These are phyloP conservation scores for Sinapis alba DNA, from an alignment of 441 rosid genomes.

Conservation along the genomic window DNA sequence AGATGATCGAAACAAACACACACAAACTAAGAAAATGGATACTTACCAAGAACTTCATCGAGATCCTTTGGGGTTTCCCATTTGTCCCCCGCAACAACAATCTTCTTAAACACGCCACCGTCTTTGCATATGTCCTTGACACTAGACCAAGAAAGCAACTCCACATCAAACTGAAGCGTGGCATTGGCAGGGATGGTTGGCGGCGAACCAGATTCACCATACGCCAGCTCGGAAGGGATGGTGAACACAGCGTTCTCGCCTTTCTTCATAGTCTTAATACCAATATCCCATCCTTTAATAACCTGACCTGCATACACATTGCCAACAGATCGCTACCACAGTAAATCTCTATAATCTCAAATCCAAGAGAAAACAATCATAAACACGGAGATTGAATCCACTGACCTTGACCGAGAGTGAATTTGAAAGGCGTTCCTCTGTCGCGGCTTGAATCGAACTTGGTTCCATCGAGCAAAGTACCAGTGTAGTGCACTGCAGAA, in stretches of 20 bases:
- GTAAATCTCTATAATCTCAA: neutral
- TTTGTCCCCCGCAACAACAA: slow-evolving; percentile 69
- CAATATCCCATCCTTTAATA: slow-evolving; percentile 95
- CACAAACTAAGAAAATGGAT: neutral
- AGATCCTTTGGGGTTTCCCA: slow-evolving; percentile 88
- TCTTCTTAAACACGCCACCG: slow-evolving; percentile 86
- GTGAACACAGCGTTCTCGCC: slow-evolving; percentile 88
- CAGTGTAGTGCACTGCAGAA: slow-evolving; percentile 82
- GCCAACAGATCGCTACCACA: neutral
- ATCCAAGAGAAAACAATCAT: neutral
- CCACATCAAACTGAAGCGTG: slow-evolving; percentile 86
- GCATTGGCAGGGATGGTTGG: slow-evolving; percentile 84
- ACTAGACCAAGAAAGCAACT: slow-evolving; percentile 80
- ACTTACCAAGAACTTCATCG: slow-evolving; percentile 80
- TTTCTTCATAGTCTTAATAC: slow-evolving; percentile 94
- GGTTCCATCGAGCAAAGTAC: slow-evolving; percentile 83
- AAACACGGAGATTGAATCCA: neutral
- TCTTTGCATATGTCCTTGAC: slow-evolving; percentile 91
- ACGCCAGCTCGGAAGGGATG: slow-evolving; percentile 81
- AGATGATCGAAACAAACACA: neutral
- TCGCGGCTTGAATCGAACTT: slow-evolving; percentile 86
- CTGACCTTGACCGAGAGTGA: slow-evolving; percentile 93
- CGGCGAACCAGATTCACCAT: slow-evolving; percentile 85
- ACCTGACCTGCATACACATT: slow-evolving; percentile 64
- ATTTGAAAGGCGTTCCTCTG: slow-evolving; percentile 78